Percentiles rank a stretch among this genome's conserved stretches.
Evolutionary conservation across 139 green algal genomes (phyloP).

Genomic region (Tetraselmis striata): DNA sequence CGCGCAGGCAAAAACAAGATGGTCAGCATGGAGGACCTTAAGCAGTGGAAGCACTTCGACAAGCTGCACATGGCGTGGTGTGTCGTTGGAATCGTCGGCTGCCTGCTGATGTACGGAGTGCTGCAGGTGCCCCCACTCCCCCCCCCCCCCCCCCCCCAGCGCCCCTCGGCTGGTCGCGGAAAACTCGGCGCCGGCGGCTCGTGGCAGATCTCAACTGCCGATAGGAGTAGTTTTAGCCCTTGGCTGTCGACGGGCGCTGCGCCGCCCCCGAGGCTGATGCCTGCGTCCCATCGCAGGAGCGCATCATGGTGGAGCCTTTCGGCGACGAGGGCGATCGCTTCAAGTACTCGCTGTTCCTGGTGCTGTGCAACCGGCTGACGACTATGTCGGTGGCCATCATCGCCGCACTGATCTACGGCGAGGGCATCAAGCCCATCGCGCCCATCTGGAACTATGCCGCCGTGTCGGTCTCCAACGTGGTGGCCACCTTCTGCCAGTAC

Average conservation of each 20-base stretch:
- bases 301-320: slow-evolving; percentile 78
- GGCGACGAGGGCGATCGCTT: slow-evolving; percentile 66
- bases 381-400: slow-evolving; percentile 53
- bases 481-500: slow-evolving; percentile 96
- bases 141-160: too few species aligned
- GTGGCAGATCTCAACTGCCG: too few species aligned
- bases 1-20: too few species aligned
- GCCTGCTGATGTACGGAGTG: slow-evolving; percentile 59
- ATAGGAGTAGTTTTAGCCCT: too few species aligned
- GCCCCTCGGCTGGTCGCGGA: too few species aligned
- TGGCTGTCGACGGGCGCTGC: too few species aligned
- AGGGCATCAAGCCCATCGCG: slow-evolving; percentile 41
- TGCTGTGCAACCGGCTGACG: slow-evolving; percentile 90
- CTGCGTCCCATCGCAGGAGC: too few species aligned
- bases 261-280: too few species aligned
- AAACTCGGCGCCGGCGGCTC: too few species aligned
- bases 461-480: slow-evolving; percentile 85
- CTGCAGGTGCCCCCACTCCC: slow-evolving; percentile 57
- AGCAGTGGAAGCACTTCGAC: slow-evolving; percentile 9
- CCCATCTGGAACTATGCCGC: slow-evolving; percentile 61
- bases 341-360: slow-evolving; percentile 86
- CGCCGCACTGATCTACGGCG: slow-evolving; percentile 36
- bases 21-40: not conserved
- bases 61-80: slow-evolving; percentile 39
- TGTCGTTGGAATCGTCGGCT: slow-evolving; percentile 43